These are phyloP conservation scores for Hydnomerulius pinastri DNA, from an alignment of 768 basidiomycete species.

Conservation along the genomic window DNA sequence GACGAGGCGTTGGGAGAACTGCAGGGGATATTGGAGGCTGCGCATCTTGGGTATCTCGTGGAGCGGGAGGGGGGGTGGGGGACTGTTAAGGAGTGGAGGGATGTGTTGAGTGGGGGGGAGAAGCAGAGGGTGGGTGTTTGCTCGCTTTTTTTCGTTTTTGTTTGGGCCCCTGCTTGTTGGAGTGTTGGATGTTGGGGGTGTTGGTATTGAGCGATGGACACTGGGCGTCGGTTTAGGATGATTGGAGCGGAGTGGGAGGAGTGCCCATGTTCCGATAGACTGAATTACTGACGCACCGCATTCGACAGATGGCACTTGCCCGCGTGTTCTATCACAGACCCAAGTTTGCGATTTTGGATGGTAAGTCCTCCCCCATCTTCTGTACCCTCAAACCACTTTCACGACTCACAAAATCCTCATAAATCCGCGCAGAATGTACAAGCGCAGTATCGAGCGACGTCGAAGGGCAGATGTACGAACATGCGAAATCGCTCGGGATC, in stretches of 20 bases:
- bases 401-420: conserved; percentile 3
- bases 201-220: no score
- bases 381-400: neutral
- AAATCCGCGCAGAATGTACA: conserved; percentile 70
- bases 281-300: no score
- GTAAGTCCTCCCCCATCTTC: conserved; percentile 53
- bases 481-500: conserved; percentile 84
- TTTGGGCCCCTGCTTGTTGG: neutral
- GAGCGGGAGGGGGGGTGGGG: conserved; percentile 87
- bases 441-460: conserved; percentile 96
- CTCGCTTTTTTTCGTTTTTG: no score
- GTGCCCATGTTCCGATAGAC: no score
- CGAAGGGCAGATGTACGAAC: conserved; percentile 94
- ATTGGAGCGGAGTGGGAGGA: no score
- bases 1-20: conserved; percentile 64
- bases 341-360: conserved; percentile 82
- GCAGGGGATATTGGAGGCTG: conserved; percentile 74
- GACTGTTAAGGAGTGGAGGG: conserved; percentile 93
- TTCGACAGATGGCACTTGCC: conserved; percentile 79
- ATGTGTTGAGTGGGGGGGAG: conserved; percentile 94
- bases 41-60: conserved; percentile 83
- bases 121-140: conserved; percentile 86
- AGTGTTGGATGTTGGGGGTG: neutral
- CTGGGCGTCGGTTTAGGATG: no score
- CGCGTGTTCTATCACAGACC: conserved; percentile 90